A percentile compares a stretch with the other conserved stretches of the same genome.
Conservation (phyloP, 1,284 basidiomycete genomes). For the Malassezia slooffiae region DNA sequence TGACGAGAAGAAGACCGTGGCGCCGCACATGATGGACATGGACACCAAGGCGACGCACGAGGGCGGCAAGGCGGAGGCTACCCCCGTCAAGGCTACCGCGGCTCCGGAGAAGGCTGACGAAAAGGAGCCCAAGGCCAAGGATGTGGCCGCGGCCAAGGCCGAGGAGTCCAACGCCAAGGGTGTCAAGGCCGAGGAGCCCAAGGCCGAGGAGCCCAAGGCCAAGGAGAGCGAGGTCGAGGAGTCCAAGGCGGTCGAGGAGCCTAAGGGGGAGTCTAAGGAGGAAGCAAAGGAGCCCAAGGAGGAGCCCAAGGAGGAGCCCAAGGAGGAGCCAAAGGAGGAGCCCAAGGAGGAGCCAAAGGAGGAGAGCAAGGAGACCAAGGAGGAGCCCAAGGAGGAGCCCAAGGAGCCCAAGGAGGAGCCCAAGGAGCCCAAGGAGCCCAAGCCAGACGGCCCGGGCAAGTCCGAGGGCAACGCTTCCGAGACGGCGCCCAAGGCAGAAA, state of each 20-base stretch:
- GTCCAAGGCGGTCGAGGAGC: neutral
- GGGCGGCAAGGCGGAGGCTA: conserved; percentile 7
- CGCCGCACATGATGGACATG: conserved; percentile 55
- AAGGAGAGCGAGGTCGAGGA: neutral
- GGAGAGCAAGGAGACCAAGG: neutral
- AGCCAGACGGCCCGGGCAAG: neutral
- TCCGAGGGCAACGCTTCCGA: no score
- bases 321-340: neutral
- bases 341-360: neutral
- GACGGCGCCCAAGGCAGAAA: neutral
- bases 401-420: conserved; percentile 3
- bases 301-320: neutral
- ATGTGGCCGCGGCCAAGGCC: conserved; percentile 8
- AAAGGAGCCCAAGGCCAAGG: conserved; percentile 8
- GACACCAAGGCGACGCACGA: conserved; percentile 38
- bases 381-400: neutral
- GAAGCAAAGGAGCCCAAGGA: neutral
- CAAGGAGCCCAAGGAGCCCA: neutral
- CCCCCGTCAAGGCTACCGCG: neutral
- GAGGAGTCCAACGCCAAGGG: neutral
- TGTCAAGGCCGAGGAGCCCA: neutral
- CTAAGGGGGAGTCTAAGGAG: neutral
- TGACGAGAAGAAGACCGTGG: conserved; percentile 52
- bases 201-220: neutral
- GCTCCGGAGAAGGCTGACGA: neutral